A percentile compares a stretch with the other conserved stretches of the same genome.
phyloP scores from a whole-genome alignment of 768 basidiomycete species.

The Boletellus sp. region DNA sequence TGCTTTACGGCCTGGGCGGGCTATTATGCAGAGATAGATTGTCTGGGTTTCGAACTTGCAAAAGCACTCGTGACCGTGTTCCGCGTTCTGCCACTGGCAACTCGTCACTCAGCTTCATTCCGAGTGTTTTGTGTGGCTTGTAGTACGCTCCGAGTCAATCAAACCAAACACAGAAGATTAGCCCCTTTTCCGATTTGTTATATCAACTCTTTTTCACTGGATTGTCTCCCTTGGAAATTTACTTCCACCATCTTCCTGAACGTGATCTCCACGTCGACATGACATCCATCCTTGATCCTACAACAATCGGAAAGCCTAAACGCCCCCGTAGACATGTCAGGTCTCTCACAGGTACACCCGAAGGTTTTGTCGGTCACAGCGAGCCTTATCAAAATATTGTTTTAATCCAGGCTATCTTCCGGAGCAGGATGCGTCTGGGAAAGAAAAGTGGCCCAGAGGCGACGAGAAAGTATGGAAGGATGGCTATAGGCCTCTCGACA shows the following conservation, averaged over 20 bases:
- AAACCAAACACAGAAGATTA: background rate
- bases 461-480: conserved; percentile 74
- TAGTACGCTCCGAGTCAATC: too few species aligned
- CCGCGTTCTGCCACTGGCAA: background rate
- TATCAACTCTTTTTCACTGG: background rate
- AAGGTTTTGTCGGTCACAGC: background rate
- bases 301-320: conserved; percentile 56
- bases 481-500: conserved; percentile 53
- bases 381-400: background rate
- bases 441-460: conserved; percentile 83
- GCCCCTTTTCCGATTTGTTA: background rate
- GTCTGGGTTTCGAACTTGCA: background rate
- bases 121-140: conserved; percentile 3
- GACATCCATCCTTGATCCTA: conserved; percentile 65
- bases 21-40: conserved; percentile 9
- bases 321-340: conserved; percentile 62
- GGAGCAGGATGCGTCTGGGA: conserved; percentile 69
- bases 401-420: conserved; percentile 64
- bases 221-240: background rate
- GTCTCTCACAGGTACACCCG: conserved; percentile 53
- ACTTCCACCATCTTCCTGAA: background rate
- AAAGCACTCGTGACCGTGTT: background rate
- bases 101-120: conserved; percentile 6
- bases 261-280: conserved; percentile 28
- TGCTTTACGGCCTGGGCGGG: conserved; percentile 20